A percentile compares a stretch with the other conserved stretches of the same genome.
Evolutionary conservation across 2,329 filamentous ascomycete species (phyloP).

Genomic region (Ophiostoma perfectum): DNA sequence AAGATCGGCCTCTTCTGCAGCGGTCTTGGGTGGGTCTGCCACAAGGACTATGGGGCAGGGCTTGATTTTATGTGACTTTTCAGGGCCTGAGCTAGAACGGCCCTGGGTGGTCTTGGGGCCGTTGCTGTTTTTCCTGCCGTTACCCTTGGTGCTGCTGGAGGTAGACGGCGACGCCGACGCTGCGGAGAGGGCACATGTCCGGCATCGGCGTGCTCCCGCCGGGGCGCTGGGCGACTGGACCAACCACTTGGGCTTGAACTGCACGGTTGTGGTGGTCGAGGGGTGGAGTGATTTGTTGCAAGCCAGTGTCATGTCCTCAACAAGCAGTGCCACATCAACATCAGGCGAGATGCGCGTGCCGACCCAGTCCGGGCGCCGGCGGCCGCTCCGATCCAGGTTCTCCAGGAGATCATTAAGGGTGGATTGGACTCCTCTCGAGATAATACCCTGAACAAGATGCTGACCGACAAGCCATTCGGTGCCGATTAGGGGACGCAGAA

Average conservation of each 20-base stretch:
- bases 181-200: conserved; percentile 61
- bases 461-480: conserved; percentile 51
- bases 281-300: not conserved
- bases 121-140: not conserved
- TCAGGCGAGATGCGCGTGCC: conserved; percentile 49
- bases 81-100: not conserved
- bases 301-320: conserved; percentile 64
- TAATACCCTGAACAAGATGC: conserved; percentile 45
- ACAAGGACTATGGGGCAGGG: conserved; percentile 27
- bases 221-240: conserved; percentile 70
- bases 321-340: conserved; percentile 60
- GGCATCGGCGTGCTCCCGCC: conserved; percentile 56
- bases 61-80: conserved; percentile 24
- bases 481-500: conserved; percentile 52
- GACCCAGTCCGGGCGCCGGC: conserved; percentile 40
- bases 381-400: conserved; percentile 30
- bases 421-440: conserved; percentile 36
- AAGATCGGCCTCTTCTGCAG: conserved; percentile 15
- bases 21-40: conserved; percentile 14
- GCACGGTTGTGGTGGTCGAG: conserved; percentile 42
- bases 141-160: not conserved
- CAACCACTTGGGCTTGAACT: conserved; percentile 86
- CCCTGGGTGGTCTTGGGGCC: not conserved
- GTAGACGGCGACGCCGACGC: not conserved
- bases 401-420: conserved; percentile 51